Percentiles rank a stretch among this genome's conserved stretches.
These are phyloP conservation scores for Myriosclerotinia duriaeana DNA, from an alignment of 2,329 filamentous ascomycete genomes.

Conservation along the genomic window DNA sequence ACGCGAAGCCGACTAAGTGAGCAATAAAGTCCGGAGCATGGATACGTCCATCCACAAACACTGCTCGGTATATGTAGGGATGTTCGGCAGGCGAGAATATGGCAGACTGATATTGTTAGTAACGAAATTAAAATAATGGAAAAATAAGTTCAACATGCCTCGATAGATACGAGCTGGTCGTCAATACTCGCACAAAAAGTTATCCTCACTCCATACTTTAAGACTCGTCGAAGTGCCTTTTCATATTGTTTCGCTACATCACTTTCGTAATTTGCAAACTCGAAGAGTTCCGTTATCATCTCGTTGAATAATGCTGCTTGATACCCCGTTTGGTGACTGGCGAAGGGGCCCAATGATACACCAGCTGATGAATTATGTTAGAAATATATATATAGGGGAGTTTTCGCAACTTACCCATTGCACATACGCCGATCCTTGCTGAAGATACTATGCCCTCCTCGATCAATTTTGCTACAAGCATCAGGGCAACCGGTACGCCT, in stretches of 20 bases:
- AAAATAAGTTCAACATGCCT: constrained; percentile 53
- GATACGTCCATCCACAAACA: constrained; percentile 89
- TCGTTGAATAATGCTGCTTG: constrained; percentile 68
- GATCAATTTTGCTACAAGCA: constrained; percentile 89
- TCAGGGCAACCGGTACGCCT: constrained; percentile 88
- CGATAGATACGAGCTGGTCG: constrained; percentile 91
- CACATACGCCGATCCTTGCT: constrained; percentile 81
- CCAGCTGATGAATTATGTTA: constrained; percentile 62
- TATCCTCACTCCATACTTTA: constrained; percentile 78
- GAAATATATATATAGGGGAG: background rate
- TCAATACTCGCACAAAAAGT: constrained; percentile 94
- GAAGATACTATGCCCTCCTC: constrained; percentile 80
- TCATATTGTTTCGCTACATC: constrained; percentile 80
- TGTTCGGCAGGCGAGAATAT: constrained; percentile 83
- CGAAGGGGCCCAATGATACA: constrained; percentile 88
- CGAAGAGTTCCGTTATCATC: constrained; percentile 90
- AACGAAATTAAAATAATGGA: constrained; percentile 30
- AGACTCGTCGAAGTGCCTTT: constrained; percentile 67
- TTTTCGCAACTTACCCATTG: constrained; percentile 52
- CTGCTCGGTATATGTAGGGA: constrained; percentile 91
- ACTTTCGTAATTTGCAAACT: constrained; percentile 82
- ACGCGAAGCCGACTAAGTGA: constrained; percentile 85
- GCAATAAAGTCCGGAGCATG: constrained; percentile 93
- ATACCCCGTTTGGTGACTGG: constrained; percentile 39
- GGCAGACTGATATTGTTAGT: constrained; percentile 59